A percentile compares a stretch with the other conserved stretches of the same genome.
These are phyloP conservation scores for Daldinia bambusicola DNA, from an alignment of 495 filamentous ascomycete species.

Conservation along the genomic window DNA sequence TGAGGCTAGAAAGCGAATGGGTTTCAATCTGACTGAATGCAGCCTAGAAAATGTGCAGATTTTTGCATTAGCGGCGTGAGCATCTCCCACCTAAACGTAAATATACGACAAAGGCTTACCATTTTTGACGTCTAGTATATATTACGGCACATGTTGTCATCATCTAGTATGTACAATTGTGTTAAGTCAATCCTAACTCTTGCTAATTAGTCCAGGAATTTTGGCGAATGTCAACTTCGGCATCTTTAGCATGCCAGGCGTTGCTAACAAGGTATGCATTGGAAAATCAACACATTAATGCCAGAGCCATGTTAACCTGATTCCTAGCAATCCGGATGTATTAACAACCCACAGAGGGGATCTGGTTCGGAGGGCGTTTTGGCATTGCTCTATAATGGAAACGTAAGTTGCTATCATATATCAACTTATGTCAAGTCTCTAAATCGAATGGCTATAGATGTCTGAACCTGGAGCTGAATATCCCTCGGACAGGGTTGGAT, in stretches of 20 bases:
- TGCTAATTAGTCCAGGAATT: conserved; percentile 59
- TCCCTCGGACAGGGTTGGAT: conserved; percentile 63
- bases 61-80: conserved; percentile 63
- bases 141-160: conserved; percentile 62
- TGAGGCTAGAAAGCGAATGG: conserved; percentile 67
- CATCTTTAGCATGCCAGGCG: conserved; percentile 64
- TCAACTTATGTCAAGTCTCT: background rate
- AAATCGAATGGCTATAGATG: conserved; percentile 47
- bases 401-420: conserved; percentile 52
- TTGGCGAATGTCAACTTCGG: conserved; percentile 64
- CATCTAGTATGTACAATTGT: conserved; percentile 54
- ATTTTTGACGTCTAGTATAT: conserved; percentile 53
- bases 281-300: background rate
- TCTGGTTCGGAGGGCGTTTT: conserved; percentile 65
- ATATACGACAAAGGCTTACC: conserved; percentile 7
- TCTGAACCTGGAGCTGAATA: conserved; percentile 65
- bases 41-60: conserved; percentile 68
- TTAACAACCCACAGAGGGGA: conserved; percentile 60
- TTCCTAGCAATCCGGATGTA: conserved; percentile 56
- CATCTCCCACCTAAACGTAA: conserved; percentile 12
- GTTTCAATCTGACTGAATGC: conserved; percentile 64
- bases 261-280: conserved; percentile 59
- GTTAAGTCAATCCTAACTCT: conserved; percentile 6
- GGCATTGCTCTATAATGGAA: conserved; percentile 69
- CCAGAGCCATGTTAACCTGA: conserved; percentile 18